These are phyloP conservation scores for Digitaria exilis DNA, from an alignment of 202 grass and related monocot species.

Conservation along the genomic window DNA sequence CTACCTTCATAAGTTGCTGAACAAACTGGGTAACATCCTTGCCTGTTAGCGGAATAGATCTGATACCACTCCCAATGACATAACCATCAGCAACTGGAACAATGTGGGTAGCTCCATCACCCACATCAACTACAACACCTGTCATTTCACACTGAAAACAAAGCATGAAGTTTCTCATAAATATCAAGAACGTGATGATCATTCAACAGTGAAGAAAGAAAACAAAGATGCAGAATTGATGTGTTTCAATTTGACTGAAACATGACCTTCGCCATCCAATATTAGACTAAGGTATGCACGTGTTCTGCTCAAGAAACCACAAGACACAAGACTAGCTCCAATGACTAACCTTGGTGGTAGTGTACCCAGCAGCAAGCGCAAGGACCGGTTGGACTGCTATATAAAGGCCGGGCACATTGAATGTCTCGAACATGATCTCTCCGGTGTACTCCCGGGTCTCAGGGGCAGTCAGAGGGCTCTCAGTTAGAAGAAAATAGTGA, in stretches of 20 bases:
- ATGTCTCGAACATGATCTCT: constrained; percentile 99
- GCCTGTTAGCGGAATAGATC: constrained; percentile 95
- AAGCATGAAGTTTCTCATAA: constrained; percentile 46
- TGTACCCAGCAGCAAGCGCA: constrained; percentile 95
- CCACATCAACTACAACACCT: constrained; percentile 97
- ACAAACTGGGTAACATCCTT: constrained; percentile 98
- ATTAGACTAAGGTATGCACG: not conserved
- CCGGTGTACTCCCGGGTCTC: constrained; percentile 91
- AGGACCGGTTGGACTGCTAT: constrained; percentile 94
- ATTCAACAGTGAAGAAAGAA: constrained; percentile 19
- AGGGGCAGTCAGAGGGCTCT: constrained; percentile 88
- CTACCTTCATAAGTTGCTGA: constrained; percentile 94
- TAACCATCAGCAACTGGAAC: constrained; percentile 99
- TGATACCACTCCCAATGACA: constrained; percentile 98
- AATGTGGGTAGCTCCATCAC: constrained; percentile 94
- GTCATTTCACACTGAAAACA: constrained; percentile 99
- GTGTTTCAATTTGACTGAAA: not conserved
- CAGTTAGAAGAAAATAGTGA: constrained; percentile 94
- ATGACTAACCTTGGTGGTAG: constrained; percentile 81
- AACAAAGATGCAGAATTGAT: not conserved
- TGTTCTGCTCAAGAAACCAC: not conserved
- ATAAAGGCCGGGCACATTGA: constrained; percentile 95
- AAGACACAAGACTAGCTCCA: not conserved
- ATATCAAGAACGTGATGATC: constrained; percentile 19
- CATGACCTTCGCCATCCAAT: not conserved